Percentiles rank a stretch among this genome's conserved stretches.
phyloP scores from a whole-genome alignment of 2,329 filamentous ascomycete genomes.

The Phaeomoniella chlamydospora region DNA sequence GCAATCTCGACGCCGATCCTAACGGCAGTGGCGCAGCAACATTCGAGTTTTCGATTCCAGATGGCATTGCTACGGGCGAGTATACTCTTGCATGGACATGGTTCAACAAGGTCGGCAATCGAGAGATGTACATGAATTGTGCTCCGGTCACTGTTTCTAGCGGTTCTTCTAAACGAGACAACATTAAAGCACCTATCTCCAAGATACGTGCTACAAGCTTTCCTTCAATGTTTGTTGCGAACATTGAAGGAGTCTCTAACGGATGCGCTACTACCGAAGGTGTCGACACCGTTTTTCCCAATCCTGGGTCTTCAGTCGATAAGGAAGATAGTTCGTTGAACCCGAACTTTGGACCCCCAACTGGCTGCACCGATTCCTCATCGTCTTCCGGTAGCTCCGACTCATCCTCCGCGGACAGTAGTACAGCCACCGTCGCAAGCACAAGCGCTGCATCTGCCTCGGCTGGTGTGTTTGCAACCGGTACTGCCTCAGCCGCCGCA shows the following conservation, averaged over 20 bases:
- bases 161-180: slow-evolving; percentile 28
- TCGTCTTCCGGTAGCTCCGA: slow-evolving; percentile 14
- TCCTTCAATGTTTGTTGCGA: slow-evolving; percentile 63
- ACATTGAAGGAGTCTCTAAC: slow-evolving; percentile 35
- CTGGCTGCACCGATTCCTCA: slow-evolving; percentile 16
- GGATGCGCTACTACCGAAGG: slow-evolving; percentile 40
- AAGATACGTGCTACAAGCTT: slow-evolving; percentile 31
- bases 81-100: slow-evolving; percentile 85
- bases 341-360: slow-evolving; percentile 7
- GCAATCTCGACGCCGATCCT: slow-evolving; percentile 42
- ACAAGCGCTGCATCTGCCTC: not conserved
- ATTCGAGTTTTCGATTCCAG: slow-evolving; percentile 60
- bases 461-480: slow-evolving; percentile 5
- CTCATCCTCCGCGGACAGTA: slow-evolving; percentile 5
- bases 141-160: slow-evolving; percentile 54
- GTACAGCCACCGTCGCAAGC: slow-evolving; percentile 1
- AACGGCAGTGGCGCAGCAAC: slow-evolving; percentile 31
- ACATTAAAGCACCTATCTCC: slow-evolving; percentile 7
- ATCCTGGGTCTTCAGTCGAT: slow-evolving; percentile 47
- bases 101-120: slow-evolving; percentile 85
- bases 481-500: slow-evolving; percentile 3
- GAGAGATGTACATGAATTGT: slow-evolving; percentile 98
- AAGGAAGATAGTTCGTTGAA: slow-evolving; percentile 20
- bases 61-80: slow-evolving; percentile 56
- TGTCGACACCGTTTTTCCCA: slow-evolving; percentile 50